Conservation (phyloP, 2,329 filamentous ascomycete genomes). For the Beauveria medogensis region DNA sequence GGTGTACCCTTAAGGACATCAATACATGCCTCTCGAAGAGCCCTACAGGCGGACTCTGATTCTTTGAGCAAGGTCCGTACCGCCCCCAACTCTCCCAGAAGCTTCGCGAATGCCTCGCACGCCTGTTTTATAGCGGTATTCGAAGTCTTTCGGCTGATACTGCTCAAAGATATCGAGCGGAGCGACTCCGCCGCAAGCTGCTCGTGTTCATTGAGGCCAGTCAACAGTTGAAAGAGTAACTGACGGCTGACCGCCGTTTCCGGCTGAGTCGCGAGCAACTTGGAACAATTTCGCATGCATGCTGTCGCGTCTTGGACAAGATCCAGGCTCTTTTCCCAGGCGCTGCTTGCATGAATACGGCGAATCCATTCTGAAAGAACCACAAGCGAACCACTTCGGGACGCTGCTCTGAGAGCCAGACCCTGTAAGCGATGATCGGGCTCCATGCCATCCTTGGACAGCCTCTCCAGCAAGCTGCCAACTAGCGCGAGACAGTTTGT, state of each 20-base stretch:
- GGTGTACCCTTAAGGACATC: neutral
- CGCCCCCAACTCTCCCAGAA: conserved; percentile 25
- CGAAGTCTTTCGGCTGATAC: conserved; percentile 4
- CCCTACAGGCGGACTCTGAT: conserved; percentile 11
- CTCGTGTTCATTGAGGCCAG: conserved; percentile 20
- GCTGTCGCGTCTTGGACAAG: neutral
- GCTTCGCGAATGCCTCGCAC: conserved; percentile 21
- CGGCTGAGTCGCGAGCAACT: neutral
- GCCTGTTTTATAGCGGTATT: conserved; percentile 6
- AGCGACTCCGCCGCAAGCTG: conserved; percentile 18
- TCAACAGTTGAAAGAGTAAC: conserved; percentile 21
- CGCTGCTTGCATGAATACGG: neutral
- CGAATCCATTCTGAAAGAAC: conserved; percentile 7
- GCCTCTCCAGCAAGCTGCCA: neutral
- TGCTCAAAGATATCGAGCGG: conserved; percentile 16
- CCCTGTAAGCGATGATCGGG: conserved; percentile 1
- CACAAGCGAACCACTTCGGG: neutral
- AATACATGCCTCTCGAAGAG: neutral
- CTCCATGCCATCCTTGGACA: neutral
- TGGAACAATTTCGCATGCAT: neutral
- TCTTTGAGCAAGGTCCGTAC: conserved; percentile 24
- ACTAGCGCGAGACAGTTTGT: conserved; percentile 1
- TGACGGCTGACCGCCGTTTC: conserved; percentile 14
- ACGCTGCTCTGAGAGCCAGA: neutral
- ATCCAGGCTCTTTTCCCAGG: neutral